Evolutionary conservation across 495 filamentous ascomycete genomes (phyloP), one percentile per base, ranked within the genome.

Genomic region (Penicillium chermesinum): DNA sequence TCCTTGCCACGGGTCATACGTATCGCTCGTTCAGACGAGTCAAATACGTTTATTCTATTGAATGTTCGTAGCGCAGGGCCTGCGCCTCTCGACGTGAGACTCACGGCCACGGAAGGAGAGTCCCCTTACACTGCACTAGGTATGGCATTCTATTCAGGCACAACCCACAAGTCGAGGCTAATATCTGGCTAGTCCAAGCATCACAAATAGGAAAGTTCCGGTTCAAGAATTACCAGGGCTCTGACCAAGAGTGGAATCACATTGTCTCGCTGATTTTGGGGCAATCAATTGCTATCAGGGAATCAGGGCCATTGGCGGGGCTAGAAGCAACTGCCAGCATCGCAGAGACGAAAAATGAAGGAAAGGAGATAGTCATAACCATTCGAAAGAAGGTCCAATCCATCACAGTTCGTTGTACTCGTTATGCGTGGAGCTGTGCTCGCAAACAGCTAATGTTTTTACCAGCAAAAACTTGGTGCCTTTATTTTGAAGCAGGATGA

Each of bases 91-190:
- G 82, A 87, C 52, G 48, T 88, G 41, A 79, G 76, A 41, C 65
- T 91, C 25, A 67, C 78, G 41, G 85, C 79, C 1, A 88, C 86
- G n/a, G 85, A 91, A 57, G 79, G 80, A 32, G 74, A 77, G 32
- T 66, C 65, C 37, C 81, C 83, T 6, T 91, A 83, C 60, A 63
- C 68, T 16, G 61, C 75, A 41, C 68, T 67, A 46, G 57, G 84
- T 87, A 68, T 58, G 75, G 17, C 18, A 20, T 8, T 2, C 15
- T 9, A 25, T 27, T 27, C 3, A 5, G 18, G 3, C 1, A 18
- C 14, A 36, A 12, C 38, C 15, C 38, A 18, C 35, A 6, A 13
- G 16, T 30, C 25, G 10, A 30, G 10, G 14, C 34, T 46, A 54
- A 67, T 61, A 47, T 49, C 25, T 20, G 35, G 41, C 22, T 41